Conservation (phyloP, 176 grass and related monocot species). For the barley (Hordeum vulgare) region DNA sequence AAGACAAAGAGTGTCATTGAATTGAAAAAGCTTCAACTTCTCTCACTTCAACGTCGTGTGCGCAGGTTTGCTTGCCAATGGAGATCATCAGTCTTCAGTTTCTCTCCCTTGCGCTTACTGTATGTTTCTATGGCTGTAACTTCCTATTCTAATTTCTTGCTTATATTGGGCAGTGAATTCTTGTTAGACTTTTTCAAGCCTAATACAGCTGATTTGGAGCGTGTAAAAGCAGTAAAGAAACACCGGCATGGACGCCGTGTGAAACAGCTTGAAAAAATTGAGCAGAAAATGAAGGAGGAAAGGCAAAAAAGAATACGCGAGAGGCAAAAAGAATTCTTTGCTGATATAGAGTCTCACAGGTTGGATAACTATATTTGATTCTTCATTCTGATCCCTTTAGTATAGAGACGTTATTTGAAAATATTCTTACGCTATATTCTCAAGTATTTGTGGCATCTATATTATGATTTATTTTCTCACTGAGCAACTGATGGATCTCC, state of each 20-base stretch:
- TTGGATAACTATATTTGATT: slow-evolving; percentile 13
- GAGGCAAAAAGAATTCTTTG: slow-evolving; percentile 97
- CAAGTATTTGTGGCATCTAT: slow-evolving; percentile 7
- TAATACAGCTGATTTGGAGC: slow-evolving; percentile 65
- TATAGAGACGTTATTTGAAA: background rate
- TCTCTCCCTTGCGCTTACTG: background rate
- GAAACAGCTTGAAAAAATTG: slow-evolving; percentile 97
- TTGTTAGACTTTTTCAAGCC: slow-evolving; percentile 93
- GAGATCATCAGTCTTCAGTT: background rate
- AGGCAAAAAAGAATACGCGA: slow-evolving; percentile 96
- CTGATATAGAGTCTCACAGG: slow-evolving; percentile 90
- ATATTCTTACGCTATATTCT: background rate
- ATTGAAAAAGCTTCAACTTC: slow-evolving; percentile 99
- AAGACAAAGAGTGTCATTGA: slow-evolving; percentile 98
- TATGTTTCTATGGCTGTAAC: slow-evolving; percentile 3
- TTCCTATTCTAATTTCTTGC: slow-evolving; percentile 17
- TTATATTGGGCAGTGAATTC: slow-evolving; percentile 77
- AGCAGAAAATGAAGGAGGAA: slow-evolving; percentile 99
- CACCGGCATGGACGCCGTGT: slow-evolving; percentile 80
- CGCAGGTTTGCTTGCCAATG: slow-evolving; percentile 53
- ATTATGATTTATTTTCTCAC: background rate
- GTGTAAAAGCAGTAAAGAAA: slow-evolving; percentile 86
- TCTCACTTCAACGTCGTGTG: slow-evolving; percentile 75
- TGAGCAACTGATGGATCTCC: background rate
- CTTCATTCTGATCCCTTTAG: background rate